phyloP scores from a whole-genome alignment of 2,329 filamentous ascomycete species.

The Macrophomina pseudophaseolina region DNA sequence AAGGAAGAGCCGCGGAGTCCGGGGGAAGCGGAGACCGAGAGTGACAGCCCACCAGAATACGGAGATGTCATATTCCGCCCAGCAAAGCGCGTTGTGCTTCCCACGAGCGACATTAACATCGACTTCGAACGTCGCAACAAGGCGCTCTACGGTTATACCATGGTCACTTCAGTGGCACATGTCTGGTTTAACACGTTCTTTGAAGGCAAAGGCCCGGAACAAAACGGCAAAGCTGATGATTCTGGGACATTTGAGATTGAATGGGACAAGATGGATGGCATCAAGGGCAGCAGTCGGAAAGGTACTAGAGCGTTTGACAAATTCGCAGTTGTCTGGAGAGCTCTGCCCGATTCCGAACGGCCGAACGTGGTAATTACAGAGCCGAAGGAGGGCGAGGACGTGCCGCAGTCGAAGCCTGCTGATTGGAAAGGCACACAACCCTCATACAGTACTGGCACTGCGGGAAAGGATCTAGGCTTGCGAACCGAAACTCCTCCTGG shows the following conservation, averaged over 20 bases:
- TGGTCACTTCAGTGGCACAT: conserved; percentile 92
- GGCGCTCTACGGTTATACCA: conserved; percentile 74
- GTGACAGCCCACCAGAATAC: background rate
- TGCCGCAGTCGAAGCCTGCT: conserved; percentile 71
- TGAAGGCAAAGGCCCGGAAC: conserved; percentile 78
- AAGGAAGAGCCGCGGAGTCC: background rate
- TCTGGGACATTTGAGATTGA: conserved; percentile 73
- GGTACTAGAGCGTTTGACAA: conserved; percentile 82
- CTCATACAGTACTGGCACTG: background rate
- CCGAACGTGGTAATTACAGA: conserved; percentile 62
- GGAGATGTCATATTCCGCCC: conserved; percentile 79
- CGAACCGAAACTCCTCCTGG: conserved; percentile 62
- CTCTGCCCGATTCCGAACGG: conserved; percentile 39
- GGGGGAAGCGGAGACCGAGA: background rate
- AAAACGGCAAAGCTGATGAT: conserved; percentile 67
- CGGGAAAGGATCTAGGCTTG: conserved; percentile 70
- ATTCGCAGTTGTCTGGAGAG: conserved; percentile 83
- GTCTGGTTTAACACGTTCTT: conserved; percentile 98
- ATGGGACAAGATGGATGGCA: conserved; percentile 88
- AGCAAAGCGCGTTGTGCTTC: conserved; percentile 68
- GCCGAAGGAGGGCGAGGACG: conserved; percentile 68
- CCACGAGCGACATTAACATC: conserved; percentile 87
- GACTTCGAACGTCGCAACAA: conserved; percentile 86
- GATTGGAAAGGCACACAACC: conserved; percentile 72
- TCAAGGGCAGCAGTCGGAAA: conserved; percentile 86